Evolutionary conservation across 176 grass and related monocot species (phyloP).

Genomic region (Phyllostachys edulis): DNA sequence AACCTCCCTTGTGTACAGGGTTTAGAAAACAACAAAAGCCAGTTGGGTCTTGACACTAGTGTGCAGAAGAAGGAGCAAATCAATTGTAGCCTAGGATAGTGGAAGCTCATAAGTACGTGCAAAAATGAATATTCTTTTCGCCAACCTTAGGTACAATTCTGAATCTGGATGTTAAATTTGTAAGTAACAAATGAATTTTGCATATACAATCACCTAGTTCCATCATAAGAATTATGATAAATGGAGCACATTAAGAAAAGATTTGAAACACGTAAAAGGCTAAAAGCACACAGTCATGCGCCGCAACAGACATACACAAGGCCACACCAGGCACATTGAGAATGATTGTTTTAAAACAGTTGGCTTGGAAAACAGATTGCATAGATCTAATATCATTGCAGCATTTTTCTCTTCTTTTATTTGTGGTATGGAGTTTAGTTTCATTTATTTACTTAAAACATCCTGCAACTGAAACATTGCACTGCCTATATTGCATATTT

Average conservation of each 20-base stretch:
- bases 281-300: neutral
- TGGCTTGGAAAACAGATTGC: neutral
- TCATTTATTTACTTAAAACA: slow-evolving; percentile 4
- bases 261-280: neutral
- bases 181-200: no score
- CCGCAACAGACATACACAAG: neutral
- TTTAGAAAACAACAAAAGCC: no score
- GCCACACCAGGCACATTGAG: neutral
- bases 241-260: neutral
- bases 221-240: neutral
- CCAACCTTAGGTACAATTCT: no score
- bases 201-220: neutral
- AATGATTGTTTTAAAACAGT: neutral
- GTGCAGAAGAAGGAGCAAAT: no score
- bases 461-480: neutral
- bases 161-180: no score
- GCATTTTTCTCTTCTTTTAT: no score
- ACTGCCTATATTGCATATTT: slow-evolving; percentile 3
- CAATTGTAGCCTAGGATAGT: no score
- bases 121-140: no score
- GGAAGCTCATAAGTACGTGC: no score
- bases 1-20: no score
- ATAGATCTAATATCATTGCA: no score
- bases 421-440: neutral
- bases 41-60: no score